phyloP scores from a whole-genome alignment of 2,329 filamentous ascomycete genomes.

The Alternaria angustiovoidea region DNA sequence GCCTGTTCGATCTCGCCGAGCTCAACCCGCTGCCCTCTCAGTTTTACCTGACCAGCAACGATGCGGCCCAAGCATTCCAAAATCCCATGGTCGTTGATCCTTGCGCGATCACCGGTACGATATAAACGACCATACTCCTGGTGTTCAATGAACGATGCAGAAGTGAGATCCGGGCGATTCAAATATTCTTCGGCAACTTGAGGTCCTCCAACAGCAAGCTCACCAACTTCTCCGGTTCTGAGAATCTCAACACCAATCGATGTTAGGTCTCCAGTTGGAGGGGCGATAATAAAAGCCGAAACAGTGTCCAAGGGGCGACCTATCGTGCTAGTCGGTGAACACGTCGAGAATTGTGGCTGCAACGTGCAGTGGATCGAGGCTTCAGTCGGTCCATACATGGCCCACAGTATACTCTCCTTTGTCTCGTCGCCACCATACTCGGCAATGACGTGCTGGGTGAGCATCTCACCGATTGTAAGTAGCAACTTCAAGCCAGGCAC shows the following conservation, averaged over 20 bases:
- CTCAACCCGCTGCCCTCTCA: conserved; percentile 83
- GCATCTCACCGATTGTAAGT: conserved; percentile 92
- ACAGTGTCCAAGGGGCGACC: conserved; percentile 83
- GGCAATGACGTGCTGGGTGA: conserved; percentile 76
- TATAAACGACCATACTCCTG: conserved; percentile 74
- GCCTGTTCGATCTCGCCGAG: conserved; percentile 66
- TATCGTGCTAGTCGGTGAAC: conserved; percentile 71
- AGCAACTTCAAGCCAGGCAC: conserved; percentile 75
- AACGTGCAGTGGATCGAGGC: conserved; percentile 90
- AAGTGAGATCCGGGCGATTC: conserved; percentile 79
- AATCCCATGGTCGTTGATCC: conserved; percentile 70
- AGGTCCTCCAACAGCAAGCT: conserved; percentile 80
- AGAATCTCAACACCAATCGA: conserved; percentile 61
- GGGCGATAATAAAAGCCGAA: conserved; percentile 74
- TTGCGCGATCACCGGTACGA: conserved; percentile 84
- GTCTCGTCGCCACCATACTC: conserved; percentile 74
- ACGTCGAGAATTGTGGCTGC: conserved; percentile 67
- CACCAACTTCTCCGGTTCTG: conserved; percentile 73
- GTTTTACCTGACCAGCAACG: conserved; percentile 81
- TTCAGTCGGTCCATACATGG: conserved; percentile 95
- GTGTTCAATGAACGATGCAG: conserved; percentile 73
- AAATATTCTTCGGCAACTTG: conserved; percentile 85
- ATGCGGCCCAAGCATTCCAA: conserved; percentile 88
- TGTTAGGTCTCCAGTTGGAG: conserved; percentile 38
- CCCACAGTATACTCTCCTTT: conserved; percentile 75